Base-by-base conservation (phyloP, 2,329 filamentous ascomycete genomes). In the Alternaria dauci region DNA sequence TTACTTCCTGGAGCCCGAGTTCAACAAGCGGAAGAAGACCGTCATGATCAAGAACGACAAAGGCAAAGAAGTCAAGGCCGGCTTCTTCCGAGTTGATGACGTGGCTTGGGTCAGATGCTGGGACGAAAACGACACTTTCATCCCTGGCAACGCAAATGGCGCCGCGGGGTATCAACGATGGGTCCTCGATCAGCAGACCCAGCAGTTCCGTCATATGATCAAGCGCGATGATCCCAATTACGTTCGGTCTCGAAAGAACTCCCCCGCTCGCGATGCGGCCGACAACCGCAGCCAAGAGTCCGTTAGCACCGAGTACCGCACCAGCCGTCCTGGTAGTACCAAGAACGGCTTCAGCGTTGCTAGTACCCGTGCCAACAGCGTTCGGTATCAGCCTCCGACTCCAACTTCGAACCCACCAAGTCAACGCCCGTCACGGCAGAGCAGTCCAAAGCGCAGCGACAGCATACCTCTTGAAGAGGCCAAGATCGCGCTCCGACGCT, bases 21-120 rank as follows among this genome's bases (percentile, higher is more conserved):
- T 84, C 70, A 77, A 84, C 46, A 71, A 77, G 32, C 80, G 83
- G 62, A 83, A 82, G 67, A 79, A 75, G 57, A 77, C 79, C 65
- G 78, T 79, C 62, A 71, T 69, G 14, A 79, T 83, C 56, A 74
- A 73, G 18, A 72, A 79, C 55, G 71, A 77, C 18, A 76, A 77
- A 39, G 77, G 76, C 53, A 78, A 76, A 55, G 71, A 74, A 9
- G 72, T 80, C 52, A 71, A 76, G 62, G 78, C 79, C 18, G 75
- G 80, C 57, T 85, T 84, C 73, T 84, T 85, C 73, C 79, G 75
- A 12, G 78, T 85, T 28, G 83, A 85, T 57, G 81, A 84, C 50
- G 81, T 80, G 36, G 78, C 80, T 54, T 85, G 82, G 82, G 82
- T 85, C 38, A 78, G 81, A 39, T 82, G 81, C 62, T 84, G 82